Evolutionary conservation across 208 protist genomes (phyloP).

Genomic region (Endotrypanum monterogeii): DNA sequence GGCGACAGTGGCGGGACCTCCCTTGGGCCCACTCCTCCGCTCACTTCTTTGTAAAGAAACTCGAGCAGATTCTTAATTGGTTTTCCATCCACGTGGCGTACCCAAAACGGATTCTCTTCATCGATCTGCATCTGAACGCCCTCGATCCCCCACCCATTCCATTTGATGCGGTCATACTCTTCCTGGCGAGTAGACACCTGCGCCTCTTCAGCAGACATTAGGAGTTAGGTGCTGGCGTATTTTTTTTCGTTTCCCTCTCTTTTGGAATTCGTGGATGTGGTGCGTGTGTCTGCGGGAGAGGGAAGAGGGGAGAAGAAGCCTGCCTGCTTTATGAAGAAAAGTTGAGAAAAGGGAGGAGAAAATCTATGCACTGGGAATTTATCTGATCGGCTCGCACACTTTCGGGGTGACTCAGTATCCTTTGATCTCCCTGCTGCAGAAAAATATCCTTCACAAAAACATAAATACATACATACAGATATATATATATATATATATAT

Average conservation of each 20-base stretch:
- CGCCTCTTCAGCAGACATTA: constrained; percentile 18
- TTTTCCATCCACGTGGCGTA: constrained; percentile 79
- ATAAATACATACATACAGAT: not conserved
- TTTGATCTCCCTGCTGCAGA: not conserved
- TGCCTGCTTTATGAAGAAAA: not conserved
- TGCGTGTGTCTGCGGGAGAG: not conserved
- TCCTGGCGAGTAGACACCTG: constrained; percentile 32
- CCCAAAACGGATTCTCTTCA: constrained; percentile 47
- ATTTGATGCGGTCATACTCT: constrained; percentile 86
- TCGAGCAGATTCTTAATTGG: constrained; percentile 76
- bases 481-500: too few species aligned
- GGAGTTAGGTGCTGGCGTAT: not conserved
- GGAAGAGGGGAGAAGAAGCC: not conserved
- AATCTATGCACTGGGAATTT: not conserved
- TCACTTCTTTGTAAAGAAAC: constrained; percentile 84
- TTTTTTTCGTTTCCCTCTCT: too few species aligned
- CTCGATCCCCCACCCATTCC: constrained; percentile 90
- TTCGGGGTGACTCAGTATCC: not conserved
- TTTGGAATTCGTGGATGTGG: not conserved
- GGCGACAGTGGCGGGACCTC: constrained; percentile 57
- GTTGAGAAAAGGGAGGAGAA: not conserved
- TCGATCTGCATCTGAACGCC: constrained; percentile 70
- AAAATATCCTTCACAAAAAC: not conserved
- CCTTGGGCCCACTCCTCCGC: constrained; percentile 39
- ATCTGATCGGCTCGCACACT: not conserved